These are phyloP conservation scores for Clonostachys byssicola DNA, from an alignment of 2,329 filamentous ascomycete genomes.

Conservation along the genomic window DNA sequence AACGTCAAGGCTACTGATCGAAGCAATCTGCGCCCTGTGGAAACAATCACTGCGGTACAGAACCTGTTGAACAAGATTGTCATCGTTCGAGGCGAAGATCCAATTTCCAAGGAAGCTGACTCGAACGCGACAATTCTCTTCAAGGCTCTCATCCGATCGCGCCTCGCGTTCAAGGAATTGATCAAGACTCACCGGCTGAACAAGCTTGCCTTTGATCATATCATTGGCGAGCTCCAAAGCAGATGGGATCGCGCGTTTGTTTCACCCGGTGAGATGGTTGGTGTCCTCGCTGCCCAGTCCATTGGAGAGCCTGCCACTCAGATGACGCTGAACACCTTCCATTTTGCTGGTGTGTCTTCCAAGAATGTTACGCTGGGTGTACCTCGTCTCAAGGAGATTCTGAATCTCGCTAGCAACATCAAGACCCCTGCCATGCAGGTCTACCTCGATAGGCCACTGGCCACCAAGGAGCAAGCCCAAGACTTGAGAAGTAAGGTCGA, in stretches of 20 bases:
- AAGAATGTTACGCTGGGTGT: conserved; percentile 99
- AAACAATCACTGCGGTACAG: conserved; percentile 78
- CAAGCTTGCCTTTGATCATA: conserved; percentile 87
- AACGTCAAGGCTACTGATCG: conserved; percentile 80
- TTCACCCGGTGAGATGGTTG: conserved; percentile 96
- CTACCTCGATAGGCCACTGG: conserved; percentile 64
- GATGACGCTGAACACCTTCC: conserved; percentile 99
- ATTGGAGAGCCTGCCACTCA: conserved; percentile 98
- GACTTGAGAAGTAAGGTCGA: conserved; percentile 84
- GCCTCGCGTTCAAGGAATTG: conserved; percentile 88
- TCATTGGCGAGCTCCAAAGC: conserved; percentile 85
- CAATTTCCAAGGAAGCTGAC: conserved; percentile 81
- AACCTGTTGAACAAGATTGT: conserved; percentile 72
- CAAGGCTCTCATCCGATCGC: conserved; percentile 86
- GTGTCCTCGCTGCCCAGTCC: conserved; percentile 93
- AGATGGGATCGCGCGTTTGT: conserved; percentile 84
- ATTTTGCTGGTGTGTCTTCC: conserved; percentile 98
- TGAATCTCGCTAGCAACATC: conserved; percentile 96
- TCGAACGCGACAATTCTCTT: conserved; percentile 84
- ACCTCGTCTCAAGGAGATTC: conserved; percentile 97
- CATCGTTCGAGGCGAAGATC: conserved; percentile 81
- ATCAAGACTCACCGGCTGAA: conserved; percentile 82
- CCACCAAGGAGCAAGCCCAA: conserved; percentile 78
- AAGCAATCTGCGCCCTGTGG: conserved; percentile 84
- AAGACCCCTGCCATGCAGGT: conserved; percentile 98